Base-by-base conservation (phyloP, 2,329 filamentous ascomycete species). In the Juglanconis sp. region DNA sequence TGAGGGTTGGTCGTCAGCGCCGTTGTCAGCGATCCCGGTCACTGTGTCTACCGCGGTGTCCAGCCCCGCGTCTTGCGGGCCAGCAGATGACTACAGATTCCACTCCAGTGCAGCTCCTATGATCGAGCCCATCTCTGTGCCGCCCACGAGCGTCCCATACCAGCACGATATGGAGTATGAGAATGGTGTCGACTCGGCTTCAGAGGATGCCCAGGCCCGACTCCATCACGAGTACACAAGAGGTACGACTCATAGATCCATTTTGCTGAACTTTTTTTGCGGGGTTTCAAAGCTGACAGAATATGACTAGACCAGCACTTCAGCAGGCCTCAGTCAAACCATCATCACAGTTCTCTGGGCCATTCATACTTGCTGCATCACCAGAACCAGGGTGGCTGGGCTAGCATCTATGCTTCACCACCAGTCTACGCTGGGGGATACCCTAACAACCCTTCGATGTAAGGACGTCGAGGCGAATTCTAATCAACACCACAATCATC, bases 11-110 rank as follows among this genome's bases (percentile, higher is more conserved):
- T 48, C 46, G 72, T 78, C 11, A 70, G 75, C 49, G 71, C 46
- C 46, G 8, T 31, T 48, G 46, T 48, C 46, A 24, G 46, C 73
- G 13, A 72, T 81, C 7, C 71, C 78, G 31, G 76, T 76, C 56
- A 74, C 78, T 42, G 71, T 81, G 24, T 71, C 78, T 81, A 62
- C 80, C 53, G 80, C 75, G 53, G 79, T 79, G 10, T 81, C 81
- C 24, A 83, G 80, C 67, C 81, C 81, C 17, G 76, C 79, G 3
- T 82, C 81, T 2, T 81, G 80, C 2, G 75, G 73, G 49, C 73
- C 73, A 55, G 73, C 75, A 53, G 79, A 82, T 53, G 80, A 83
- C 53, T 81, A 80, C 61, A 69, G 72, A 63, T 83, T 81, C 68
- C 61, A 77, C 80, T 8, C 79, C 79, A 31, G 81, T 79, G 79